These are phyloP conservation scores for Sanghuangporus sanghuang DNA, from an alignment of 1,284 basidiomycete species.

Conservation along the genomic window DNA sequence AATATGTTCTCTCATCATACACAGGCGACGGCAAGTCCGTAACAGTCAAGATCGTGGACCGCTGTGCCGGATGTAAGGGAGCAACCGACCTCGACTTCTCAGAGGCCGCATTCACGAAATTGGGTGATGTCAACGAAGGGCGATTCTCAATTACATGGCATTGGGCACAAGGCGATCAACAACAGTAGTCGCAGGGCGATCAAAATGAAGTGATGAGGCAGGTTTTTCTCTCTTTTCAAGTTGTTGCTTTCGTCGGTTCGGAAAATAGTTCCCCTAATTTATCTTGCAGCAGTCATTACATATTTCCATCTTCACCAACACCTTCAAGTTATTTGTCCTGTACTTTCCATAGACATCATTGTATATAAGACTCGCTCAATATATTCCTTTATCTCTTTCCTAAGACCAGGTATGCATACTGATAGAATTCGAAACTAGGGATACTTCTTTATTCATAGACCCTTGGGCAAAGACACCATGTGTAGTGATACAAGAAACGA, in stretches of 20 bases:
- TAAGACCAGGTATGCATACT: too few relatives aligned
- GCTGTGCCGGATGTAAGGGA: constrained; percentile 18
- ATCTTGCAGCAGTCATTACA: too few relatives aligned
- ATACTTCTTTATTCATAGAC: too few relatives aligned
- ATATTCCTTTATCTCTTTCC: too few relatives aligned
- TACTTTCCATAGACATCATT: too few relatives aligned
- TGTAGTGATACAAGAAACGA: not conserved
- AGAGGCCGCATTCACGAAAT: constrained; percentile 22
- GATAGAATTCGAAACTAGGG: too few relatives aligned
- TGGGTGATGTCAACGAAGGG: constrained; percentile 17
- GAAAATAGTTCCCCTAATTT: too few relatives aligned
- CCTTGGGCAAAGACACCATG: too few relatives aligned
- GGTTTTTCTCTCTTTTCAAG: not conserved
- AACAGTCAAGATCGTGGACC: constrained; percentile 25
- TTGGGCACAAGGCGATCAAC: not conserved
- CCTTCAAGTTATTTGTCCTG: too few relatives aligned
- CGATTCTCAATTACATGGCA: constrained; percentile 11
- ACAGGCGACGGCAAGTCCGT: constrained; percentile 22
- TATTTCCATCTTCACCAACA: too few relatives aligned
- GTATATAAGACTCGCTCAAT: too few relatives aligned
- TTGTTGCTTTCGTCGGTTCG: too few relatives aligned
- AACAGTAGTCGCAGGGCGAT: not conserved
- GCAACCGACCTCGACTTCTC: constrained; percentile 23
- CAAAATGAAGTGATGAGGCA: not conserved
- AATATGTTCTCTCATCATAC: not conserved